phyloP scores from a whole-genome alignment of 805 yeast genomes.

The Myxozyma vanderwaltii region DNA sequence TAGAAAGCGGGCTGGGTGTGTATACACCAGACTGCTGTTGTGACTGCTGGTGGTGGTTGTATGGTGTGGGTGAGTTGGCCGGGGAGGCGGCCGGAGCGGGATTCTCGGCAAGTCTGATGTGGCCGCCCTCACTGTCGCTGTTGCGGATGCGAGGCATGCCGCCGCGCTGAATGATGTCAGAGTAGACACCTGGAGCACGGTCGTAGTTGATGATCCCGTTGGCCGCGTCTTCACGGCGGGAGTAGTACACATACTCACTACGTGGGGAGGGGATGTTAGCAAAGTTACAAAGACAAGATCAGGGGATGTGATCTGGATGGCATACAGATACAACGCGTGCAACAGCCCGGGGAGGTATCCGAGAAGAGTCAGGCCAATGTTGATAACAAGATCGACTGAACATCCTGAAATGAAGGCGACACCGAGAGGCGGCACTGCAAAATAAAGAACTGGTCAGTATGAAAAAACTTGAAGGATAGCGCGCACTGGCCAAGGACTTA shows the following conservation, averaged over 20 bases:
- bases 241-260: conserved; percentile 31
- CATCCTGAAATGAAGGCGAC: conserved; percentile 41
- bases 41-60: background rate
- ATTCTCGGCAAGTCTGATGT: conserved; percentile 4
- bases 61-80: background rate
- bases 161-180: conserved; percentile 33
- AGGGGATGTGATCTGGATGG: conserved; percentile 2
- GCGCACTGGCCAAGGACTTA: too few species aligned
- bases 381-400: conserved; percentile 55
- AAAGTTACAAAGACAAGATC: too few species aligned
- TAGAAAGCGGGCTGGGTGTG: background rate
- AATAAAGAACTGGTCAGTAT: background rate
- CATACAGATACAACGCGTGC: conserved; percentile 33
- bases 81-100: background rate
- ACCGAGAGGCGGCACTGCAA: conserved; percentile 32
- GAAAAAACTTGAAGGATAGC: too few species aligned
- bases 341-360: conserved; percentile 63
- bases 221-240: conserved; percentile 29
- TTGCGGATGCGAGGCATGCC: conserved; percentile 18
- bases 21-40: background rate
- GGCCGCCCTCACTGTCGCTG: conserved; percentile 12
- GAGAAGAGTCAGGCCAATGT: conserved; percentile 57
- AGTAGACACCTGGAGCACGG: conserved; percentile 32
- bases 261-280: background rate
- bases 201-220: conserved; percentile 28